A percentile compares a stretch with the other conserved stretches of the same genome.
These are phyloP conservation scores for Termitomyces bulborhizus DNA, from an alignment of 768 basidiomycete genomes.

Conservation along the genomic window DNA sequence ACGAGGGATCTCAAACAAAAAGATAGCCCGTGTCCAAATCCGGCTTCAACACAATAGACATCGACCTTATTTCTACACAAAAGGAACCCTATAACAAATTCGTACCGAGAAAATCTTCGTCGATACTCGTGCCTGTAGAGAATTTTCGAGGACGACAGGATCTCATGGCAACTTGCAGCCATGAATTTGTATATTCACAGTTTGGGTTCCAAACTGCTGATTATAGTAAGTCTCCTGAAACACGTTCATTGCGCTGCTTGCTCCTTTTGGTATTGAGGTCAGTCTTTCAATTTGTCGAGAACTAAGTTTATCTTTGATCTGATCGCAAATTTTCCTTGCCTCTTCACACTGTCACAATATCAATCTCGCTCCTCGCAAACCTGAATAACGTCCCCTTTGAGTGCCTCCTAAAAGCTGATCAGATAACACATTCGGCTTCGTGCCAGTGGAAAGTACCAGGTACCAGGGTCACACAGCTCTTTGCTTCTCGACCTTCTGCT, in stretches of 20 bases:
- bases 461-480: background rate
- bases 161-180: background rate
- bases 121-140: background rate
- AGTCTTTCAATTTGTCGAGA: too few relatives aligned
- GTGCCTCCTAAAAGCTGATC: background rate
- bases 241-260: background rate
- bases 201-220: background rate
- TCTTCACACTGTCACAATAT: background rate
- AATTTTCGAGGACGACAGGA: conserved; percentile 5
- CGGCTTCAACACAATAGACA: conserved; percentile 15
- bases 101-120: background rate
- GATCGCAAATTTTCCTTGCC: background rate
- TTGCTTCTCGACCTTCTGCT: background rate
- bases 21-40: conserved; percentile 15
- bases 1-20: conserved; percentile 17
- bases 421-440: background rate
- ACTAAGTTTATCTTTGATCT: background rate
- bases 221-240: background rate
- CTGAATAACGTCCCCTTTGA: background rate
- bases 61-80: conserved; percentile 12
- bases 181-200: background rate
- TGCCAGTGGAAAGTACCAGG: background rate
- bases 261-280: background rate
- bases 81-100: conserved; percentile 10
- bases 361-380: background rate